phyloP scores from a whole-genome alignment of 1,139 yeast genomes.

The Candida gigantensis region DNA sequence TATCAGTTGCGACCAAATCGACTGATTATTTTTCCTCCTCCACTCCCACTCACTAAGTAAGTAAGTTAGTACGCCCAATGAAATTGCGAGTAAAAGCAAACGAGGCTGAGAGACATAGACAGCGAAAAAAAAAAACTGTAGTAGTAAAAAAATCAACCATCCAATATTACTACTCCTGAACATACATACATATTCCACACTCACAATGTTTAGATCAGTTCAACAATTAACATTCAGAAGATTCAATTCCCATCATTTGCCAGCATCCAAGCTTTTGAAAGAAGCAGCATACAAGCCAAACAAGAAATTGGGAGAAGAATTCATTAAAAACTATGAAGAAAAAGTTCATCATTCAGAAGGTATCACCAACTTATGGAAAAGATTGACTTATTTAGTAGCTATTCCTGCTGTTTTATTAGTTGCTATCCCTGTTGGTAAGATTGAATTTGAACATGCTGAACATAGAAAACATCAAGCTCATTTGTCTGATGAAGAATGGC shows the following conservation, averaged over 20 bases:
- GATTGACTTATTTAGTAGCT: slow-evolving; percentile 76
- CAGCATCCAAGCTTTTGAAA: slow-evolving; percentile 42
- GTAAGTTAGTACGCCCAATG: slow-evolving; percentile 2
- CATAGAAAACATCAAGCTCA: slow-evolving; percentile 83
- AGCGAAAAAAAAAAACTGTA: slow-evolving; percentile 3
- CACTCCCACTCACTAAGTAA: too few species aligned
- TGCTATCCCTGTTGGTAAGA: slow-evolving; percentile 75
- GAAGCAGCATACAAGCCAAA: slow-evolving; percentile 43
- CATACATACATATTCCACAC: slow-evolving; percentile 3
- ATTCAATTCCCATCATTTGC: slow-evolving; percentile 41
- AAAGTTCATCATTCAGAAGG: slow-evolving; percentile 76
- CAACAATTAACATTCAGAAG: slow-evolving; percentile 45
- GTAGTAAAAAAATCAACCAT: background rate
- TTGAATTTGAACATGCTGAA: slow-evolving; percentile 84
- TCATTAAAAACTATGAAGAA: slow-evolving; percentile 49
- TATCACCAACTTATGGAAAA: slow-evolving; percentile 82
- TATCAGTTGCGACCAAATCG: too few species aligned
- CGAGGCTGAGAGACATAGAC: background rate
- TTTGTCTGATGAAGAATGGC: slow-evolving; percentile 88
- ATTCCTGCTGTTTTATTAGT: slow-evolving; percentile 77
- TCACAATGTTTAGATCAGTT: slow-evolving; percentile 16
- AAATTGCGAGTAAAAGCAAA: slow-evolving; percentile 3
- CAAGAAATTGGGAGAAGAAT: slow-evolving; percentile 46
- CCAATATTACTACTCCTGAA: background rate
- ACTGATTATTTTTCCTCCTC: background rate